Percentiles rank a stretch among this genome's conserved stretches.
Conservation (phyloP, 192 early-diverging fungal genomes). For the Funneliformis mosseae region DNA sequence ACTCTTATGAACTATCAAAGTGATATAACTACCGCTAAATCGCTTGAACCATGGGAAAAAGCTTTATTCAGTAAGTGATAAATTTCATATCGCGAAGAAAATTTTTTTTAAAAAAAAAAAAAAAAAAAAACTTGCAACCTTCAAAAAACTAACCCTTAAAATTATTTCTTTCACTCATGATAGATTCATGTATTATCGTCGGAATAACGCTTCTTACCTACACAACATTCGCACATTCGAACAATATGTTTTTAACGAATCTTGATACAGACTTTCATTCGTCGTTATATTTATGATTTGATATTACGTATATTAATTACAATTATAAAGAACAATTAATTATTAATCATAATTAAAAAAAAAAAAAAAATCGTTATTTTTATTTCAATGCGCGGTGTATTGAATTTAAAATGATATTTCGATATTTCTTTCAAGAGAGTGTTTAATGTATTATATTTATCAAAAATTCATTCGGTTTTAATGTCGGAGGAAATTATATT, state of each 20-base stretch:
- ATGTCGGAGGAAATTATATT: no score
- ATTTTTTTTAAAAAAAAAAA: no score
- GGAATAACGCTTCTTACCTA: neutral
- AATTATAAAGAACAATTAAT: neutral
- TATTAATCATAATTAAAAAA: neutral
- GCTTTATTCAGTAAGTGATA: constrained; percentile 3
- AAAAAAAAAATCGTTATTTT: no score
- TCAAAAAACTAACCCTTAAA: no score
- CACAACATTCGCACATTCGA: neutral
- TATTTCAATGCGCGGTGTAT: no score
- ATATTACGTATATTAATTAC: neutral
- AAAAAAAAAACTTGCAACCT: no score
- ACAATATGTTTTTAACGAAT: neutral
- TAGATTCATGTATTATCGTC: neutral
- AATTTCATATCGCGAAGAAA: neutral
- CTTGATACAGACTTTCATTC: neutral
- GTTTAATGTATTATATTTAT: no score
- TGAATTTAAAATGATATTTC: no score
- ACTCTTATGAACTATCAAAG: neutral
- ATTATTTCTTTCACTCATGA: neutral
- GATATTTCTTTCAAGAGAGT: no score
- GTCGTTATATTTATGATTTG: neutral
- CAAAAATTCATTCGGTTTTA: no score
- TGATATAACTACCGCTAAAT: neutral
- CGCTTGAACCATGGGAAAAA: constrained; percentile 12